Conservation (phyloP, 2,329 filamentous ascomycete genomes). For the Scedosporium aurantiacum region DNA sequence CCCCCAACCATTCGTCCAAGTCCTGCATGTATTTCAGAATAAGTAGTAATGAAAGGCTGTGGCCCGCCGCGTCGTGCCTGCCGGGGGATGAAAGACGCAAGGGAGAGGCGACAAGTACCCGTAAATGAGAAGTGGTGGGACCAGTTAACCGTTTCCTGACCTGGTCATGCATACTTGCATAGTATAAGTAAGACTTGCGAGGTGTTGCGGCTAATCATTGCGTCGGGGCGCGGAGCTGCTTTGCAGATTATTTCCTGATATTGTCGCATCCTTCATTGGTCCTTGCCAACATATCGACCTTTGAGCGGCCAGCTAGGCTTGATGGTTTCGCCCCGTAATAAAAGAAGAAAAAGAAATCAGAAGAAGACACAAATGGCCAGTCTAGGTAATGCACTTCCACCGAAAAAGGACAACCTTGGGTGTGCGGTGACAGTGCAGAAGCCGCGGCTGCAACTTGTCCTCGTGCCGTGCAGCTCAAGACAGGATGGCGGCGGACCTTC, state of each 20-base stretch:
- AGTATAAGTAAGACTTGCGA: not conserved
- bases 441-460: not conserved
- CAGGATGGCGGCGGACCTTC: slow-evolving; percentile 1
- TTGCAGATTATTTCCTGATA: not conserved
- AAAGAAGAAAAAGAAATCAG: not conserved
- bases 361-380: not conserved
- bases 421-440: slow-evolving; percentile 2
- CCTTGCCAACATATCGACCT: no score
- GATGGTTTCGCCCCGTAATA: not conserved
- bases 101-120: no score
- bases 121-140: no score
- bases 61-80: no score
- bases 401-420: not conserved
- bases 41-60: no score
- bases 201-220: not conserved
- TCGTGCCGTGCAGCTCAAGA: not conserved
- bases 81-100: no score
- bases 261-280: not conserved
- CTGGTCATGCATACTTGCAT: no score
- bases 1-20: no score
- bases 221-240: not conserved
- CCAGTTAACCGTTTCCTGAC: no score
- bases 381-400: not conserved
- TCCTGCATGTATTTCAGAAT: no score
- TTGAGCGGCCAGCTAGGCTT: no score